Conservation (phyloP, 306 rosid genomes). For the Vigna trinervia region DNA sequence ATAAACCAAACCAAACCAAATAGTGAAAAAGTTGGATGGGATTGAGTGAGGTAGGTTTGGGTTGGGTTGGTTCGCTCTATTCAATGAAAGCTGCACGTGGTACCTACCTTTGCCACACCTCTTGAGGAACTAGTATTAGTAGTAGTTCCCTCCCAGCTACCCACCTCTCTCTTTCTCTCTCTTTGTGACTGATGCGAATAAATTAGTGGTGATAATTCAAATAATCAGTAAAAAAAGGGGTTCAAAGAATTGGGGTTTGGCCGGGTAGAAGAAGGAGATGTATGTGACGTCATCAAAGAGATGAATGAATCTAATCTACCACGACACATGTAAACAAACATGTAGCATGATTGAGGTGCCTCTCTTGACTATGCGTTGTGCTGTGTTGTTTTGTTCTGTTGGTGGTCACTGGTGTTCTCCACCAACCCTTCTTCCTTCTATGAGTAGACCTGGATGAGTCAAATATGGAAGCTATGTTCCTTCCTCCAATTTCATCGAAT, state of each 20-base stretch:
- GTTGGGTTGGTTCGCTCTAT: conserved; percentile 31
- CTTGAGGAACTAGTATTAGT: background rate
- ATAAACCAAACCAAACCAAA: background rate
- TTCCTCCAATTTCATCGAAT: background rate
- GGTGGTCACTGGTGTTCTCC: conserved; percentile 45
- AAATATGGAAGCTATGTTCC: conserved; percentile 34
- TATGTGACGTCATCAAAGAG: background rate
- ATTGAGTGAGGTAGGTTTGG: conserved; percentile 64
- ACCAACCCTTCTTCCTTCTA: conserved; percentile 54
- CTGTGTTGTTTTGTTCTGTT: background rate
- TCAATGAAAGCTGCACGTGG: conserved; percentile 77
- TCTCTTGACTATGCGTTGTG: conserved; percentile 46
- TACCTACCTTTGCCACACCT: conserved; percentile 57
- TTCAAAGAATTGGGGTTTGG: background rate
- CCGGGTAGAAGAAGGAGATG: background rate
- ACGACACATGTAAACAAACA: too few relatives aligned
- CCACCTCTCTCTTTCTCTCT: conserved; percentile 1
- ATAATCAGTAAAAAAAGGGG: background rate
- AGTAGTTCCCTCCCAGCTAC: conserved; percentile 59
- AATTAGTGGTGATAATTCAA: background rate
- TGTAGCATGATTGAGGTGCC: background rate
- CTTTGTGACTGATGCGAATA: background rate
- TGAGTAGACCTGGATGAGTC: conserved; percentile 29
- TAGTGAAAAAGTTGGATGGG: background rate
- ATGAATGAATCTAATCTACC: too few relatives aligned